Evolutionary conservation across 305 asterid species (phyloP).

Genomic region (Andrographis paniculata): DNA sequence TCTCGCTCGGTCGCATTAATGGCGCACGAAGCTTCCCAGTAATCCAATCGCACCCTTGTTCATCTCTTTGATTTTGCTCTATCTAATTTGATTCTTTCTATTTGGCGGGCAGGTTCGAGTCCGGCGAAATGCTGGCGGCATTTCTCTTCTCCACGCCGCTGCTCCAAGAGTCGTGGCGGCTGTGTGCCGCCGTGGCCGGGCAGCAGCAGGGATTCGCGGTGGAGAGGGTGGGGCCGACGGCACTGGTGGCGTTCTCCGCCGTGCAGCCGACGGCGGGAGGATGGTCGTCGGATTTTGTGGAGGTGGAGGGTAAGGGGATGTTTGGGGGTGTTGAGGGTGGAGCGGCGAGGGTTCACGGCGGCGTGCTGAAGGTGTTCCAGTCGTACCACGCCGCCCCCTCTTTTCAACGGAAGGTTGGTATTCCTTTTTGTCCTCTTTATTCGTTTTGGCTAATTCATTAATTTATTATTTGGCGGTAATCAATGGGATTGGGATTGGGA

Average conservation of each 20-base stretch:
- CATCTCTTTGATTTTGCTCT: too few relatives aligned
- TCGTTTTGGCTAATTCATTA: too few relatives aligned
- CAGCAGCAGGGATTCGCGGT: slow-evolving; percentile 26
- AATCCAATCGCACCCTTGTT: too few relatives aligned
- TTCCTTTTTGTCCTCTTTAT: background rate
- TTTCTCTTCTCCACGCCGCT: slow-evolving; percentile 56
- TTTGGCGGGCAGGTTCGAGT: slow-evolving; percentile 79
- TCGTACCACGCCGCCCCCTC: slow-evolving; percentile 21
- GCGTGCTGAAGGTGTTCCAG: slow-evolving; percentile 38
- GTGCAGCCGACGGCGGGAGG: slow-evolving; percentile 28
- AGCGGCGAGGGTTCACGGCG: slow-evolving; percentile 42
- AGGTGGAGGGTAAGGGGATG: slow-evolving; percentile 23
- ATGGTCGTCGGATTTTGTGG: slow-evolving; percentile 25
- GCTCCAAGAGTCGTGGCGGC: slow-evolving; percentile 53
- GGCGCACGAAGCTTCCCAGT: too few relatives aligned
- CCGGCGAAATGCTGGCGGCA: slow-evolving; percentile 56
- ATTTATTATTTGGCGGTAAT: too few relatives aligned
- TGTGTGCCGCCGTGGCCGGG: slow-evolving; percentile 33
- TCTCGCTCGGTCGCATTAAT: too few relatives aligned
- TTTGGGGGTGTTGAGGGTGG: slow-evolving; percentile 23
- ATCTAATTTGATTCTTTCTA: too few relatives aligned
- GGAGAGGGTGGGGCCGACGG: slow-evolving; percentile 27
- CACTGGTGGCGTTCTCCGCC: slow-evolving; percentile 50
- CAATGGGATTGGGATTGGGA: too few relatives aligned
- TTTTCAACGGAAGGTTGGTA: slow-evolving; percentile 27